Percentiles rank a stretch among this genome's conserved stretches.
Conservation (phyloP, 2,329 filamentous ascomycete genomes). For the Dothideomycetes sp. region DNA sequence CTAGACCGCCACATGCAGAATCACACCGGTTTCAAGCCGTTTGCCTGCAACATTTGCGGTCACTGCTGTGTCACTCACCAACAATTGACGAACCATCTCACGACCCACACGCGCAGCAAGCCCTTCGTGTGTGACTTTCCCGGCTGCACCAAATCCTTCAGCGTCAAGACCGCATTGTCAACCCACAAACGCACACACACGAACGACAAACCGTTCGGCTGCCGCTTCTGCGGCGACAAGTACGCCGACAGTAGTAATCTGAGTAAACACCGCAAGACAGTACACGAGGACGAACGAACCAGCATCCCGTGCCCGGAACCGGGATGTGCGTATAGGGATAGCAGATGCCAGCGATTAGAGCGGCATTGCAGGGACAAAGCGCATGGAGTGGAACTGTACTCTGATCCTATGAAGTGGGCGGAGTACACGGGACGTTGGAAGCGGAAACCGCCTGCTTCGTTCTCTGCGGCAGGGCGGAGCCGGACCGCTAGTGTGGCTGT, state of each 20-base stretch:
- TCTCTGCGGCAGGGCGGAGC: constrained; percentile 4
- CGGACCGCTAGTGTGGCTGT: constrained; percentile 1
- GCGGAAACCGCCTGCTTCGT: neutral
- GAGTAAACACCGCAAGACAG: constrained; percentile 17
- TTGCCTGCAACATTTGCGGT: constrained; percentile 30
- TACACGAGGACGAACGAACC: constrained; percentile 7
- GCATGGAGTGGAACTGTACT: constrained; percentile 2
- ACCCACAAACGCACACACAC: constrained; percentile 59
- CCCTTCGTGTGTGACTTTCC: constrained; percentile 45
- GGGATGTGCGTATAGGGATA: constrained; percentile 5
- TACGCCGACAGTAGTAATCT: constrained; percentile 24
- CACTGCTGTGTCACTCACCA: constrained; percentile 52
- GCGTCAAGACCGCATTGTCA: constrained; percentile 57
- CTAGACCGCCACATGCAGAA: constrained; percentile 54
- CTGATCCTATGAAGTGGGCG: constrained; percentile 4
- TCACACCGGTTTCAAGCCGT: constrained; percentile 44
- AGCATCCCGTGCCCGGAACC: constrained; percentile 2
- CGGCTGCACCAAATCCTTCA: constrained; percentile 47
- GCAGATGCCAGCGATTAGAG: constrained; percentile 2
- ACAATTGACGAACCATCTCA: constrained; percentile 55
- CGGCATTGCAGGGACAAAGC: constrained; percentile 6
- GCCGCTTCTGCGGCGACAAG: constrained; percentile 21
- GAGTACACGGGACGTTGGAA: constrained; percentile 1
- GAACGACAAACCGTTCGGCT: constrained; percentile 41
- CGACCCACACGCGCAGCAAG: constrained; percentile 55